Percentiles rank a stretch among this genome's conserved stretches.
phyloP scores from a whole-genome alignment of 2,329 filamentous ascomycete genomes.

The Cytospora schulzeri region DNA sequence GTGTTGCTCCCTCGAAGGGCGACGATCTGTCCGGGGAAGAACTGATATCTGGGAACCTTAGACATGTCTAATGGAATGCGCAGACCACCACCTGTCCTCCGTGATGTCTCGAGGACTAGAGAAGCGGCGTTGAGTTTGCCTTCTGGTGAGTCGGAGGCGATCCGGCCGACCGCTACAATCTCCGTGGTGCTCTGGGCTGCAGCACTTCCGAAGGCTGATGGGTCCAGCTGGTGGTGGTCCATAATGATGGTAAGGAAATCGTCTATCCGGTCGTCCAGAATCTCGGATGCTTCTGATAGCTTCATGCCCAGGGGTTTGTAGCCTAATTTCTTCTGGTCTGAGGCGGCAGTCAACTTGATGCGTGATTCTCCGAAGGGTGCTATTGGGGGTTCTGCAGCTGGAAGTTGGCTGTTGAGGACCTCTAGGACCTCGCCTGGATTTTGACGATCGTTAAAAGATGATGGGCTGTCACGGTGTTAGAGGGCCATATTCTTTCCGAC shows the following conservation, averaged over 20 bases:
- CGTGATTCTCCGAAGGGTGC: conserved; percentile 74
- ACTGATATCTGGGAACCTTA: conserved; percentile 68
- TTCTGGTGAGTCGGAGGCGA: conserved; percentile 84
- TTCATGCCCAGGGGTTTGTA: conserved; percentile 97
- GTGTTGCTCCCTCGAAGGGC: conserved; percentile 85
- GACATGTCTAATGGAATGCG: conserved; percentile 80
- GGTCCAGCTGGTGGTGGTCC: conserved; percentile 73
- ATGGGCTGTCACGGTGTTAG: conserved; percentile 42
- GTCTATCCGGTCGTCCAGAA: conserved; percentile 93
- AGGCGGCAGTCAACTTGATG: conserved; percentile 81
- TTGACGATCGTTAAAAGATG: conserved; percentile 72
- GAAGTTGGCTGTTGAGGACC: conserved; percentile 76
- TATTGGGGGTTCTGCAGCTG: conserved; percentile 67
- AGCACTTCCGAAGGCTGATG: conserved; percentile 83
- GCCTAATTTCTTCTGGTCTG: conserved; percentile 84
- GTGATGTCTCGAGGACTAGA: conserved; percentile 83
- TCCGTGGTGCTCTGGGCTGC: conserved; percentile 82
- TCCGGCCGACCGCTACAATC: conserved; percentile 86
- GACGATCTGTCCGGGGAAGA: conserved; percentile 94
- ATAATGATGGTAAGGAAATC: conserved; percentile 78
- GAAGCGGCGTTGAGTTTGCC: conserved; percentile 85
- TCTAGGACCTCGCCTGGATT: conserved; percentile 84
- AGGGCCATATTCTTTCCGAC: neutral
- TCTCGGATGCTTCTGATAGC: conserved; percentile 85
- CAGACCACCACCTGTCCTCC: conserved; percentile 78